These are phyloP conservation scores for Ricinus communis DNA, from an alignment of 345 rosid genomes.

Conservation along the genomic window DNA sequence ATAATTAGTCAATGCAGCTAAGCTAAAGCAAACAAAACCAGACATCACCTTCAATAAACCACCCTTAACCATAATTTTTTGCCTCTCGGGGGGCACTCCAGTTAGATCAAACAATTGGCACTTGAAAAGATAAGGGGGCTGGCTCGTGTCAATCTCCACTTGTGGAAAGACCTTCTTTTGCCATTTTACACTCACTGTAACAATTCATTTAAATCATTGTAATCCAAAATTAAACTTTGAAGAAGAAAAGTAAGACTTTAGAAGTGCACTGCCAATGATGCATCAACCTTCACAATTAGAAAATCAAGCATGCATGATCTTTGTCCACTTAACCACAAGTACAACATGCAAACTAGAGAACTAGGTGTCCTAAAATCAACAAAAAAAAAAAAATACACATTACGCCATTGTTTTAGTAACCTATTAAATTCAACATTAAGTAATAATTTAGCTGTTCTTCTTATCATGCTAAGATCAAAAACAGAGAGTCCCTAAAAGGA, in stretches of 20 bases:
- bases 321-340: background rate
- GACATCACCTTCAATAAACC: constrained; percentile 74
- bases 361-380: background rate
- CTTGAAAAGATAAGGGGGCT: constrained; percentile 84
- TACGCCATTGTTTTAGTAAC: no score
- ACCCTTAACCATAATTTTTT: constrained; percentile 98
- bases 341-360: background rate
- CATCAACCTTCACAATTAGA: background rate
- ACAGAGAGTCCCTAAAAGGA: background rate
- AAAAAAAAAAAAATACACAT: background rate
- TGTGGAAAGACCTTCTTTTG: constrained; percentile 77
- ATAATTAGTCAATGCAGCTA: background rate
- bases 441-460: background rate
- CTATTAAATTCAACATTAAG: background rate
- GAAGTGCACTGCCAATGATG: background rate
- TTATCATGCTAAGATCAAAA: background rate
- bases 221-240: background rate
- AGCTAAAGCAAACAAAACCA: background rate
- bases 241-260: background rate
- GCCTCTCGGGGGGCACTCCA: constrained; percentile 95
- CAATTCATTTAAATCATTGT: constrained; percentile 9
- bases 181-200: constrained; percentile 90
- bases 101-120: constrained; percentile 83
- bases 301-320: background rate
- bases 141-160: constrained; percentile 78